Evolutionary conservation across 306 rosid genomes (phyloP).

Genomic region (Lathyrus sativus): DNA sequence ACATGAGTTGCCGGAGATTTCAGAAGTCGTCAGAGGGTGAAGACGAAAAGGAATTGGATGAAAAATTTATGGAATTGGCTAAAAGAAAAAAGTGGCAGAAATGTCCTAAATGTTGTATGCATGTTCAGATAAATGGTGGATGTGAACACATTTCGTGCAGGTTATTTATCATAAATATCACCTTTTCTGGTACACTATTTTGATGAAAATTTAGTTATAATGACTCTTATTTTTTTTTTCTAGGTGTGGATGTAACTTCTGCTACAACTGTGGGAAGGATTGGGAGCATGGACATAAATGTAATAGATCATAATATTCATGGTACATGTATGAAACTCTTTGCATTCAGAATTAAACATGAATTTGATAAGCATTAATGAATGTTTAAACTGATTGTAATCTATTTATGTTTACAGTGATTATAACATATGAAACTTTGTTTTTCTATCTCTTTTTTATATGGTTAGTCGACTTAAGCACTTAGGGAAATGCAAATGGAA

Average conservation of each 20-base stretch:
- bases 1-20: neutral
- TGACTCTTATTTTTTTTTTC: neutral
- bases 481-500: no score
- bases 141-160: slow-evolving; percentile 26
- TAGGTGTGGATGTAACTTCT: slow-evolving; percentile 37
- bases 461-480: no score
- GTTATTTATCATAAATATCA: neutral
- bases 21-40: neutral
- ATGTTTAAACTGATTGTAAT: neutral
- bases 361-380: neutral
- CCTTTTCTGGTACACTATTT: neutral
- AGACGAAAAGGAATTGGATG: neutral
- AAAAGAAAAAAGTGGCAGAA: slow-evolving; percentile 2
- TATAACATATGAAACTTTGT: neutral
- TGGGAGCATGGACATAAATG: slow-evolving; percentile 12
- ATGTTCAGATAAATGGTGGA: neutral
- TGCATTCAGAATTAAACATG: neutral
- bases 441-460: no score
- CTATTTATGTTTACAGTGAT: neutral
- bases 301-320: neutral
- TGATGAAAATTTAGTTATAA: neutral
- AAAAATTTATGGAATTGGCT: slow-evolving; percentile 14
- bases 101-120: slow-evolving; percentile 15
- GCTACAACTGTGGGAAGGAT: slow-evolving; percentile 11
- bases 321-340: neutral